A percentile compares a stretch with the other conserved stretches of the same genome.
Conservation (phyloP, 768 basidiomycete genomes). For the Podaxis sp. region DNA sequence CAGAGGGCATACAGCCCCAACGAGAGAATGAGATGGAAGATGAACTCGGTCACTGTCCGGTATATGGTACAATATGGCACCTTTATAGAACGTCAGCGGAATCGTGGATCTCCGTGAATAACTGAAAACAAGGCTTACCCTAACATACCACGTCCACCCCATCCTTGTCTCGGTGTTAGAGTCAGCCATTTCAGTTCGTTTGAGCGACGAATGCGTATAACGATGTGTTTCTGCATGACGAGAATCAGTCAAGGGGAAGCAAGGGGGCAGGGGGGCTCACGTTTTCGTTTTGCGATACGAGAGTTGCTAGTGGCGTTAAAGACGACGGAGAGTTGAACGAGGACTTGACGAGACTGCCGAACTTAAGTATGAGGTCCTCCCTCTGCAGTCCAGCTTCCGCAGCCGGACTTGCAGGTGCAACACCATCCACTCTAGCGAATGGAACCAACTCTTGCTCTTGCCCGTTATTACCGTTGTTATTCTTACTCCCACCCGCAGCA, state of each 20-base stretch:
- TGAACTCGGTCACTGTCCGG: conserved; percentile 14
- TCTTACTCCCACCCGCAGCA: neutral
- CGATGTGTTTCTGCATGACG: conserved; percentile 51
- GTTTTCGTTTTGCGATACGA: conserved; percentile 80
- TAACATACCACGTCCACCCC: conserved; percentile 86
- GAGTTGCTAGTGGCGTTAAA: conserved; percentile 65
- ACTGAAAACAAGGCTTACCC: conserved; percentile 53
- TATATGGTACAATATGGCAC: conserved; percentile 19
- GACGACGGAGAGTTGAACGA: conserved; percentile 48
- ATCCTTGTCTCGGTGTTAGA: conserved; percentile 71
- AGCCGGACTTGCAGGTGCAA: conserved; percentile 82
- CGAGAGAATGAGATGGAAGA: neutral
- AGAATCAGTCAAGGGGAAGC: neutral
- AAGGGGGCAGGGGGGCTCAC: conserved; percentile 40
- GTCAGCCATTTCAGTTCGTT: conserved; percentile 45
- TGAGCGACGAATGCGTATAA: conserved; percentile 56
- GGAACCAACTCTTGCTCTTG: conserved; percentile 32
- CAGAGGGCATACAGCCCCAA: neutral
- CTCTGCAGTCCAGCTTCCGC: conserved; percentile 70
- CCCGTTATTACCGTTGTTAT: neutral
- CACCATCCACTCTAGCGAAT: conserved; percentile 81
- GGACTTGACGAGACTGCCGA: conserved; percentile 58
- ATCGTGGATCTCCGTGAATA: neutral
- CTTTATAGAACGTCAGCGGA: conserved; percentile 7
- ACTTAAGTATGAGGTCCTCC: conserved; percentile 72